A percentile compares a stretch with the other conserved stretches of the same genome.
These are phyloP conservation scores for Butyriboletus appendiculatus DNA, from an alignment of 1,284 basidiomycete species.

Conservation along the genomic window DNA sequence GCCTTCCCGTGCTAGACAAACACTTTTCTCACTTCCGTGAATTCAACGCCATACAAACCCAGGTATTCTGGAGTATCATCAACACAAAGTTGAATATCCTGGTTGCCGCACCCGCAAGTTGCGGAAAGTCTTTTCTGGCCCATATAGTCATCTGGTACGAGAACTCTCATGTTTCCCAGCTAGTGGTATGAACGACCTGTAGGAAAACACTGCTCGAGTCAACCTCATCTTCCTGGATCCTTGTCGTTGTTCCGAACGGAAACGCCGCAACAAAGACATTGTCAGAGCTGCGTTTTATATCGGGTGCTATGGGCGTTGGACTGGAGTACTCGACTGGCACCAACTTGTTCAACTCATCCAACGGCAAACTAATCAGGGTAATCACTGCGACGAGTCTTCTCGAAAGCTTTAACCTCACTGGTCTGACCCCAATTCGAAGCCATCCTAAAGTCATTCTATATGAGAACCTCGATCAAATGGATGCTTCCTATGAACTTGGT, in stretches of 20 bases:
- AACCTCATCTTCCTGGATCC: slow-evolving; percentile 45
- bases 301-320: slow-evolving; percentile 41
- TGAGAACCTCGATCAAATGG: slow-evolving; percentile 87
- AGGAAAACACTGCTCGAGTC: slow-evolving; percentile 53
- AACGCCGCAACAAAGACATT: slow-evolving; percentile 50
- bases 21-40: slow-evolving; percentile 50
- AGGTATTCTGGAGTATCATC: slow-evolving; percentile 83
- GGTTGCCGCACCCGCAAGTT: slow-evolving; percentile 80
- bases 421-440: slow-evolving; percentile 36
- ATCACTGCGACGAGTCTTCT: slow-evolving; percentile 54
- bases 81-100: slow-evolving; percentile 74
- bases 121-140: slow-evolving; percentile 81
- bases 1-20: slow-evolving; percentile 47
- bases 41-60: slow-evolving; percentile 90
- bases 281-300: slow-evolving; percentile 48
- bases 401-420: slow-evolving; percentile 26
- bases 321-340: slow-evolving; percentile 43
- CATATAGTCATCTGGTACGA: slow-evolving; percentile 73
- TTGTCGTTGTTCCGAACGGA: slow-evolving; percentile 57
- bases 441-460: slow-evolving; percentile 72
- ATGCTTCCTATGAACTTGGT: slow-evolving; percentile 82
- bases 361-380: slow-evolving; percentile 52
- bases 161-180: not conserved
- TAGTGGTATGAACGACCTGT: slow-evolving; percentile 12
- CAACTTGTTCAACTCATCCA: slow-evolving; percentile 36